Conservation (phyloP, 495 filamentous ascomycete genomes). For the Penicillium waksmanii region DNA sequence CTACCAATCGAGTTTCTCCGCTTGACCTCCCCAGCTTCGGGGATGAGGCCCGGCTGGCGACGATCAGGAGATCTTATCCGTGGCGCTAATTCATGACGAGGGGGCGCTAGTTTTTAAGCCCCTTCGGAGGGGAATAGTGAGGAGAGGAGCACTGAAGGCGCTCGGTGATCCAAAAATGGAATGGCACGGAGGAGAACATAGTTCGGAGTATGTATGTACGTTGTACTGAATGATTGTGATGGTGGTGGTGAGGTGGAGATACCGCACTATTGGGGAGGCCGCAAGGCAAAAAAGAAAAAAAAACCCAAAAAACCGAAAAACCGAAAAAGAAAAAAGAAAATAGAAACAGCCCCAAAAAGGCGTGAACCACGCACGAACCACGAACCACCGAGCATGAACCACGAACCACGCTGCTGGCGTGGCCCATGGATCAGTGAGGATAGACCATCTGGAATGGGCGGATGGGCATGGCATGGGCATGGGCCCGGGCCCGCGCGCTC, state of each 20-base stretch:
- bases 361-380: slow-evolving; percentile 6
- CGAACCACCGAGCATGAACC: not conserved
- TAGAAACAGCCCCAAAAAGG: not conserved
- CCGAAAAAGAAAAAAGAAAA: not conserved
- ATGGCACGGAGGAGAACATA: too few species aligned
- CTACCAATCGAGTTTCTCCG: slow-evolving; percentile 18
- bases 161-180: too few species aligned
- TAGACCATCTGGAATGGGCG: not conserved
- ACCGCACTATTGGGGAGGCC: slow-evolving; percentile 21
- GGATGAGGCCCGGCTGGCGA: slow-evolving; percentile 20
- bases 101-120: too few species aligned
- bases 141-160: not conserved
- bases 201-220: too few species aligned
- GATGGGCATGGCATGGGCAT: not conserved
- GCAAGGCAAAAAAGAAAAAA: slow-evolving; percentile 18
- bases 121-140: not conserved
- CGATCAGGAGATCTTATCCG: slow-evolving; percentile 2
- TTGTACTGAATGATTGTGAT: not conserved
- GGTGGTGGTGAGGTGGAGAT: slow-evolving; percentile 1
- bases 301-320: slow-evolving; percentile 4
- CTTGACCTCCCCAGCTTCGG: slow-evolving; percentile 27
- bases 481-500: not conserved
- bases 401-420: slow-evolving; percentile 3
- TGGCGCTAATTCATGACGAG: not conserved
- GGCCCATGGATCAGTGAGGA: not conserved